A percentile compares a stretch with the other conserved stretches of the same genome.
Evolutionary conservation across 2,329 filamentous ascomycete species (phyloP).

Genomic region (Dactylonectria estremocensis): DNA sequence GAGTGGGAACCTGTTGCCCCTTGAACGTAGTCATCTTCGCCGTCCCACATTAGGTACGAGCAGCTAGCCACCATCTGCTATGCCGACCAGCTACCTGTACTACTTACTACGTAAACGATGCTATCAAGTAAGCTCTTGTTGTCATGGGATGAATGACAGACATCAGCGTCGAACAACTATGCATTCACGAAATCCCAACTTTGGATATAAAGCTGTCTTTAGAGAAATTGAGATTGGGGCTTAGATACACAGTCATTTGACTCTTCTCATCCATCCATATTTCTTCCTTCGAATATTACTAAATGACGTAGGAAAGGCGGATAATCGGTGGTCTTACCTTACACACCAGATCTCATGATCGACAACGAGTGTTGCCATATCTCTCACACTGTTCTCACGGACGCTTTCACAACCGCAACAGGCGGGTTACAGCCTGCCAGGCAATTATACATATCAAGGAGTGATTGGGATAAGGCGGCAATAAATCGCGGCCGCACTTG

Average conservation of each 20-base stretch:
- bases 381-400: background rate
- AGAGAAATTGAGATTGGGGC: background rate
- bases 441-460: background rate
- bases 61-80: conserved; percentile 46
- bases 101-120: background rate
- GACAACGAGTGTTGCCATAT: background rate
- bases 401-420: background rate
- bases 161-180: background rate
- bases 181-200: conserved; percentile 3
- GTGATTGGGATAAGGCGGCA: background rate
- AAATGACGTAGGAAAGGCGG: background rate
- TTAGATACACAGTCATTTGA: background rate
- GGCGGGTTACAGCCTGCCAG: background rate
- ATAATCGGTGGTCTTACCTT: background rate
- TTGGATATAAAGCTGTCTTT: background rate
- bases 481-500: background rate
- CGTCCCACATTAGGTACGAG: conserved; percentile 29
- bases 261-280: too few species aligned
- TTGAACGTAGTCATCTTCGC: conserved; percentile 49
- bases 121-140: background rate
- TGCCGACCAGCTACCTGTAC: conserved; percentile 61
- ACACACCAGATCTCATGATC: background rate
- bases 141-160: conserved; percentile 4
- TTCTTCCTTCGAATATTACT: background rate
- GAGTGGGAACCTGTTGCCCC: conserved; percentile 36